A percentile compares a stretch with the other conserved stretches of the same genome.
Conservation (phyloP, 2,329 filamentous ascomycete genomes). For the Epichloe sylvatica region DNA sequence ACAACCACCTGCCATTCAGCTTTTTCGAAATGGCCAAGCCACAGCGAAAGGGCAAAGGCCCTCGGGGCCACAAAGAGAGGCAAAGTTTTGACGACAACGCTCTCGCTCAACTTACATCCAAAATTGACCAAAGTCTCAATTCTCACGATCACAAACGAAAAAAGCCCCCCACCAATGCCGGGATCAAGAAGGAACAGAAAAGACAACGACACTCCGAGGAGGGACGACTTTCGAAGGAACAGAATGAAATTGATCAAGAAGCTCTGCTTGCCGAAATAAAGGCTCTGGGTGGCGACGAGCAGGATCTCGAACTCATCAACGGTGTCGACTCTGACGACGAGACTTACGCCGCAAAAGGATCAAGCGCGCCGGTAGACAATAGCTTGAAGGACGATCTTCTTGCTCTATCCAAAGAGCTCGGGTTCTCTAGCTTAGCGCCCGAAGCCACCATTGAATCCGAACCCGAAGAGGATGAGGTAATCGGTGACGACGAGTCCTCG, state of each 20-base stretch:
- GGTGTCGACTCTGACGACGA: slow-evolving; percentile 32
- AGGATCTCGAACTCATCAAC: slow-evolving; percentile 47
- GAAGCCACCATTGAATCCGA: slow-evolving; percentile 25
- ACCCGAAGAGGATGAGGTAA: slow-evolving; percentile 20
- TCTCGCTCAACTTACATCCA: slow-evolving; percentile 39
- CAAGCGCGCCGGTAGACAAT: slow-evolving; percentile 28
- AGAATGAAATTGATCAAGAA: slow-evolving; percentile 18
- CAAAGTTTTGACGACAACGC: slow-evolving; percentile 33
- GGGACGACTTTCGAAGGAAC: slow-evolving; percentile 11
- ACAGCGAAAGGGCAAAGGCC: slow-evolving; percentile 23
- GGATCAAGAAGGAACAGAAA: slow-evolving; percentile 21
- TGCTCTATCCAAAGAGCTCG: slow-evolving; percentile 26
- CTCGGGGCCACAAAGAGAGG: slow-evolving; percentile 11
- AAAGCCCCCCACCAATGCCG: slow-evolving; percentile 23
- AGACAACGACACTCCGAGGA: slow-evolving; percentile 22
- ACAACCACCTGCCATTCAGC: neutral
- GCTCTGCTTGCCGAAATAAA: slow-evolving; percentile 48
- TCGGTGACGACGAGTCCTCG: slow-evolving; percentile 13
- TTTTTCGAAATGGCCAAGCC: slow-evolving; percentile 20
- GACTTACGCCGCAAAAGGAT: slow-evolving; percentile 16
- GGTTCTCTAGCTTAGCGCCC: slow-evolving; percentile 20
- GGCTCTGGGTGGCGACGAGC: slow-evolving; percentile 50
- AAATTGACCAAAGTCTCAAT: slow-evolving; percentile 39
- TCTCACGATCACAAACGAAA: slow-evolving; percentile 31
- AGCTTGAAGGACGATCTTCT: slow-evolving; percentile 22